Evolutionary conservation across 2,329 filamentous ascomycete species (phyloP).

Genomic region (Lecanicillium sp.): DNA sequence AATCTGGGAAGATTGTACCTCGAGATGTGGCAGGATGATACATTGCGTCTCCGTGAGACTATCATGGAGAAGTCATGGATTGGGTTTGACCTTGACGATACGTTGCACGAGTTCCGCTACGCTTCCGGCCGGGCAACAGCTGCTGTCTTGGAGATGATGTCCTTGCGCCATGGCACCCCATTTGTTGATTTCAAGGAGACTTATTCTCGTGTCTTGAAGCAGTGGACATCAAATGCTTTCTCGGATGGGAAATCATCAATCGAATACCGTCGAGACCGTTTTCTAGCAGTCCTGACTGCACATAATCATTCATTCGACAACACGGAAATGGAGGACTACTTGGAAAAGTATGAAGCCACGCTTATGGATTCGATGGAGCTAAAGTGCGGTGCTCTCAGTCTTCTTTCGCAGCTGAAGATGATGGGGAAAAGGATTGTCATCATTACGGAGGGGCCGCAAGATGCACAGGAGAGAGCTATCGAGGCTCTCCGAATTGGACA

Average conservation of each 20-base stretch:
- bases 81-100: slow-evolving; percentile 41
- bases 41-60: too few relatives aligned
- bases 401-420: slow-evolving; percentile 25
- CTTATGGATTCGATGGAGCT: slow-evolving; percentile 21
- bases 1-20: too few relatives aligned
- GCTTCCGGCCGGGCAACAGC: slow-evolving; percentile 28
- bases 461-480: slow-evolving; percentile 37
- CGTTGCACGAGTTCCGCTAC: slow-evolving; percentile 36
- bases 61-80: slow-evolving; percentile 28
- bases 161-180: slow-evolving; percentile 11
- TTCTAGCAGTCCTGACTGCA: slow-evolving; percentile 19
- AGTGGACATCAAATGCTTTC: slow-evolving; percentile 31
- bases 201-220: slow-evolving; percentile 26
- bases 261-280: slow-evolving; percentile 32
- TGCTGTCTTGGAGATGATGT: slow-evolving; percentile 22
- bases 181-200: slow-evolving; percentile 11
- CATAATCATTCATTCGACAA: too few relatives aligned
- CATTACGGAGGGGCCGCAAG: slow-evolving; percentile 39
- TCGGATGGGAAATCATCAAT: slow-evolving; percentile 33
- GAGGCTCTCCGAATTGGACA: slow-evolving; percentile 8
- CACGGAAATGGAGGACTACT: too few relatives aligned
- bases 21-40: too few relatives aligned
- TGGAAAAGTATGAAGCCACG: slow-evolving; percentile 23
- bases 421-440: slow-evolving; percentile 31
- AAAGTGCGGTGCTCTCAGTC: slow-evolving; percentile 26